phyloP scores from a whole-genome alignment of 2,329 filamentous ascomycete genomes.

The Aspergillus clavatus region DNA sequence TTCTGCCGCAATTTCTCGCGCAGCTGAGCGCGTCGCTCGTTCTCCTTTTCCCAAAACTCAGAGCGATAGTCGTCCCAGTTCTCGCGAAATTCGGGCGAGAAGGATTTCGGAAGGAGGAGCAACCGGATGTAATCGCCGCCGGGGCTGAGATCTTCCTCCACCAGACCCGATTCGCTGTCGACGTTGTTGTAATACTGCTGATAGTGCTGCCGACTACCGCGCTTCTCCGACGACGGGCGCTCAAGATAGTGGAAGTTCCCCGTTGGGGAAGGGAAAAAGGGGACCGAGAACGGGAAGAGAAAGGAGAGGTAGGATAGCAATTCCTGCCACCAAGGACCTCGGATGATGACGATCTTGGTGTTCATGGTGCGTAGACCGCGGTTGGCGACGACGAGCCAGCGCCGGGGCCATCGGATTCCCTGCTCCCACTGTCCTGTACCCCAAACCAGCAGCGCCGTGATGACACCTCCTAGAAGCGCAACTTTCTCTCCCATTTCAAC shows the following conservation, averaged over 20 bases:
- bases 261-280: slow-evolving; percentile 59
- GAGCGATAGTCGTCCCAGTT: slow-evolving; percentile 94
- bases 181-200: slow-evolving; percentile 48
- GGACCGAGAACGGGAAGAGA: slow-evolving; percentile 67
- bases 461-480: slow-evolving; percentile 82
- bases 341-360: slow-evolving; percentile 87
- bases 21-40: slow-evolving; percentile 74
- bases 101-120: slow-evolving; percentile 85
- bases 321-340: slow-evolving; percentile 77
- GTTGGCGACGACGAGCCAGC: slow-evolving; percentile 87
- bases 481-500: slow-evolving; percentile 87
- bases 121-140: slow-evolving; percentile 92
- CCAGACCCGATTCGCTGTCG: slow-evolving; percentile 57
- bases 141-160: slow-evolving; percentile 84
- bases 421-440: slow-evolving; percentile 95
- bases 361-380: slow-evolving; percentile 88
- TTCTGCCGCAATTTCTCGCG: slow-evolving; percentile 64
- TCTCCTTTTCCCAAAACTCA: slow-evolving; percentile 96
- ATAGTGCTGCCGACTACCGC: slow-evolving; percentile 31
- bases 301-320: slow-evolving; percentile 67
- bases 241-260: slow-evolving; percentile 76
- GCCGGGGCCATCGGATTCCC: slow-evolving; percentile 86
- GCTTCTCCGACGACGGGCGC: slow-evolving; percentile 42
- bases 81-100: slow-evolving; percentile 88
- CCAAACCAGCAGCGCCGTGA: slow-evolving; percentile 84